phyloP scores from a whole-genome alignment of 768 basidiomycete genomes.

The Agaricus subrufescens region DNA sequence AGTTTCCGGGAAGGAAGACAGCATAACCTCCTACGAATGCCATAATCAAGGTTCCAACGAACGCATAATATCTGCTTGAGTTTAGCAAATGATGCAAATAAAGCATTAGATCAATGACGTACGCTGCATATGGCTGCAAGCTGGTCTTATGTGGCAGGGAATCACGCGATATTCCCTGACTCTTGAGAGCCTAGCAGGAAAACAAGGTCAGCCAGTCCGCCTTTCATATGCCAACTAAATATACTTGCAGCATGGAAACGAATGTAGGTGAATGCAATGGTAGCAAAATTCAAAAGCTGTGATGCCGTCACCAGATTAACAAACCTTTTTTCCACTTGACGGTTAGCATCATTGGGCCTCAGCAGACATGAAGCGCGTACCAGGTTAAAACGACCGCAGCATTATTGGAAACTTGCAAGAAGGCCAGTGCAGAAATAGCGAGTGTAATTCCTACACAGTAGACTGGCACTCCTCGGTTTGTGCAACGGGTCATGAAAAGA shows the following conservation, averaged over 20 bases:
- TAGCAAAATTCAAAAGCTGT: constrained; percentile 43
- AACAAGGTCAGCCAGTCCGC: neutral
- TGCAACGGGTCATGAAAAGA: constrained; percentile 46
- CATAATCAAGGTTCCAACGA: constrained; percentile 39
- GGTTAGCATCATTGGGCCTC: neutral
- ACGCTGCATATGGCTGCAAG: constrained; percentile 52
- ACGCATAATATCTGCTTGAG: constrained; percentile 36
- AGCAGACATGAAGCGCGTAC: constrained; percentile 18
- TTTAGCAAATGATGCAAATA: neutral
- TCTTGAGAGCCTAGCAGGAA: constrained; percentile 33
- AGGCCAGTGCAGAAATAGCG: constrained; percentile 34
- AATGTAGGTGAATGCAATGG: constrained; percentile 43
- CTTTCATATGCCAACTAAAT: neutral
- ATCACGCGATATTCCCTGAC: constrained; percentile 40
- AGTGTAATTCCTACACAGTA: constrained; percentile 45
- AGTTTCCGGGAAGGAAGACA: constrained; percentile 47
- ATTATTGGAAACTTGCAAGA: constrained; percentile 46
- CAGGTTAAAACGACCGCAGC: constrained; percentile 44
- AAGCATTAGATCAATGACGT: constrained; percentile 8
- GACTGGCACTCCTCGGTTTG: constrained; percentile 51
- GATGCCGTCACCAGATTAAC: constrained; percentile 46
- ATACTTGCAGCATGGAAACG: constrained; percentile 39
- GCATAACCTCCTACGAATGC: constrained; percentile 44
- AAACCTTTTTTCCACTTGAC: constrained; percentile 26
- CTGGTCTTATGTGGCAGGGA: constrained; percentile 38